Evolutionary conservation across 805 yeast genomes (phyloP), one percentile per base, ranked within the genome.

Genomic region (Pichia heedii): DNA sequence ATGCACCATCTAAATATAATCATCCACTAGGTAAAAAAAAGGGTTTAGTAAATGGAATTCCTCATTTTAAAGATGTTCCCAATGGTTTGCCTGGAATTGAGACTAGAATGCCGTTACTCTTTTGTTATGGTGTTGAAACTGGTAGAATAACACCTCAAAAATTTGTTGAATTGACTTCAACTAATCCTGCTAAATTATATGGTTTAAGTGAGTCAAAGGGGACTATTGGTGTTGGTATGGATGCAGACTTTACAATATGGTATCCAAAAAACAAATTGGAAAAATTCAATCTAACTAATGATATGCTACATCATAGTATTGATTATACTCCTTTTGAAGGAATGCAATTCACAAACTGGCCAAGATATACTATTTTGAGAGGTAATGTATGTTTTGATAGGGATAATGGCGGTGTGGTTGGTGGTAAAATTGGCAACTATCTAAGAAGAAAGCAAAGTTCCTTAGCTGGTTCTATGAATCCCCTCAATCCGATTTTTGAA

Each of bases 241-340:
- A 70, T 55, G 76, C 75, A 8, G 76, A 70, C 48, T 37, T 70
- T n/a, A 67, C 66, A 3, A 61, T 70, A 19, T 70, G 76, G 75
- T 67, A 70, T 50, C 71, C 73, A 21, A 50, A 57, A 36, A 58
- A 55, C 18, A 29, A 54, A 29, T 50, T 62, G 49, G 41, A 47
- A 22, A 45, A 54, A 4, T 61, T 57, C 27, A 30, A 41, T 0
- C 40, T 61, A 18, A 51, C 42, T 35, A 65, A 65, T 46, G 54
- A 47, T 1, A 56, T 63, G 60, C 37, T 65, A 15, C 57, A 61
- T 46, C 69, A 65, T 46, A 53, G 54, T 24, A 58, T 65, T 45
- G 70, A 66, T 48, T 62, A 65, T 40, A 54, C 68, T 1, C 68
- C 69, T 9, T 65, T 51, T 43, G 68, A 62, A 51, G 66, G 68